Conservation (phyloP, 805 yeast genomes). For the Clavispora santaluciae region DNA sequence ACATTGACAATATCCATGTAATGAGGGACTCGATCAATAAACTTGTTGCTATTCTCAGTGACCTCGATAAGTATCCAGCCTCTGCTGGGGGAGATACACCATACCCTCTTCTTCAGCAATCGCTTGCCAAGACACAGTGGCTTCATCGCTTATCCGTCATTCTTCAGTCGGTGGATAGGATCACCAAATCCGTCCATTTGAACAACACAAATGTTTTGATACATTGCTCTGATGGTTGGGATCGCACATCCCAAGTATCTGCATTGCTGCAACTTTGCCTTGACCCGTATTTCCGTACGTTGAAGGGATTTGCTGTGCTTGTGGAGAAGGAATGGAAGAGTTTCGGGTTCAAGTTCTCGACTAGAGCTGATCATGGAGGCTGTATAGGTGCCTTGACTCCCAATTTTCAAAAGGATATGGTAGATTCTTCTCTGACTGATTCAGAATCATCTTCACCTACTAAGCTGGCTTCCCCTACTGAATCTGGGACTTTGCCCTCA, state of each 20-base stretch:
- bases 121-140: slow-evolving; percentile 73
- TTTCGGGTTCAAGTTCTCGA: slow-evolving; percentile 87
- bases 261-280: slow-evolving; percentile 80
- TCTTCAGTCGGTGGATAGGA: slow-evolving; percentile 68
- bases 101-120: slow-evolving; percentile 38
- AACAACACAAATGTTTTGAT: slow-evolving; percentile 78
- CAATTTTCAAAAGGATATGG: slow-evolving; percentile 6
- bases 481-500: background rate
- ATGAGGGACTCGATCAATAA: slow-evolving; percentile 79
- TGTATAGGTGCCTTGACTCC: slow-evolving; percentile 37
- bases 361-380: slow-evolving; percentile 74
- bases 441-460: slow-evolving; percentile 8
- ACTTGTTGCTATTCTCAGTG: slow-evolving; percentile 57
- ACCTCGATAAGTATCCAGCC: slow-evolving; percentile 56
- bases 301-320: slow-evolving; percentile 79
- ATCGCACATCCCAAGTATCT: slow-evolving; percentile 85
- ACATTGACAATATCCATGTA: slow-evolving; percentile 92
- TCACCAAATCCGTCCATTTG: slow-evolving; percentile 76
- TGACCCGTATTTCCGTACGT: slow-evolving; percentile 85
- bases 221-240: slow-evolving; percentile 99
- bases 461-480: background rate
- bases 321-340: slow-evolving; percentile 95
- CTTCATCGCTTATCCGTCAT: slow-evolving; percentile 63
- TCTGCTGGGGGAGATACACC: slow-evolving; percentile 11
- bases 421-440: slow-evolving; percentile 5